Evolutionary conservation across 2,329 filamentous ascomycete genomes (phyloP).

Genomic region (Fusarium dimerum): DNA sequence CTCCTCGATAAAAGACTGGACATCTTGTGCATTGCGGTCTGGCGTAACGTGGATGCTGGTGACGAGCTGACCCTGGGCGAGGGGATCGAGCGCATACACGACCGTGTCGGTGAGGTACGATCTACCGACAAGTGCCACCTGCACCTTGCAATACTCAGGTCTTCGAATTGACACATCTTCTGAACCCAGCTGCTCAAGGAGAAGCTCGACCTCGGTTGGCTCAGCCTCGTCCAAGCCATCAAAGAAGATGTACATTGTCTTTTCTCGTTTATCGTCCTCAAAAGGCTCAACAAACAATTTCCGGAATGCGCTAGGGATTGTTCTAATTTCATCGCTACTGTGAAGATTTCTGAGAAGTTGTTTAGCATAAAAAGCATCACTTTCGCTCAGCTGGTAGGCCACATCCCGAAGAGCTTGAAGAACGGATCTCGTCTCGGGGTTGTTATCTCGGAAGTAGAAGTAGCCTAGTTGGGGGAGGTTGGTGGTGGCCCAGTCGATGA

Average conservation of each 20-base stretch:
- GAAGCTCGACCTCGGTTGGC: constrained; percentile 36
- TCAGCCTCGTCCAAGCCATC: constrained; percentile 50
- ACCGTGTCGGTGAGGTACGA: constrained; percentile 44
- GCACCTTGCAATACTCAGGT: constrained; percentile 28
- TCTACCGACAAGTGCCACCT: constrained; percentile 44
- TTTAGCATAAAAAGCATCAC: constrained; percentile 46
- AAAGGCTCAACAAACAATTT: constrained; percentile 43
- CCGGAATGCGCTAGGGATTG: constrained; percentile 45
- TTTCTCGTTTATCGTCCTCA: constrained; percentile 32
- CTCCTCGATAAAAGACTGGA: constrained; percentile 42
- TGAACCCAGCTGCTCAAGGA: constrained; percentile 38
- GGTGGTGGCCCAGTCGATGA: constrained; percentile 43
- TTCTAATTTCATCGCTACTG: constrained; percentile 44
- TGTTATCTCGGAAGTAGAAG: constrained; percentile 51
- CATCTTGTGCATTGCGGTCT: constrained; percentile 44
- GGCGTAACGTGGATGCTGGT: constrained; percentile 44
- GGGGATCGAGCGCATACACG: constrained; percentile 35
- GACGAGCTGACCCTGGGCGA: constrained; percentile 32
- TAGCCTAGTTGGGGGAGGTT: constrained; percentile 41
- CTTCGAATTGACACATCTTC: constrained; percentile 21
- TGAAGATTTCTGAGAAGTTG: constrained; percentile 37
- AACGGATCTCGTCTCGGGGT: constrained; percentile 46
- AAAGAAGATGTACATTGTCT: constrained; percentile 44
- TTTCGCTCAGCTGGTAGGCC: constrained; percentile 48
- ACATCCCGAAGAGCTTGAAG: constrained; percentile 47